Evolutionary conservation across 148 eudicot genomes (phyloP).

Genomic region (Heliosperma pusillum): DNA sequence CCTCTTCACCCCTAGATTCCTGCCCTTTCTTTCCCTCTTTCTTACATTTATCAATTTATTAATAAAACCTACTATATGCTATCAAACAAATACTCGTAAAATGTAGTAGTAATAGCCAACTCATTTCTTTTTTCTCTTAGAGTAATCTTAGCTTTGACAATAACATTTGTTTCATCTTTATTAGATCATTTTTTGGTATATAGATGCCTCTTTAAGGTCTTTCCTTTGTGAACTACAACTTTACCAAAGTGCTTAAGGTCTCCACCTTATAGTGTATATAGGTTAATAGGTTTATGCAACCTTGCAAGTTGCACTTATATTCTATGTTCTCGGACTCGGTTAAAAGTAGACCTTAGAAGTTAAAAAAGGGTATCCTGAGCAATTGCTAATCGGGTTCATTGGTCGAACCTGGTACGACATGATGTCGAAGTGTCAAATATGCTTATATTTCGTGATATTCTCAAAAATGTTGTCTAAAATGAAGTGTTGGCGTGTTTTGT

Average conservation of each 20-base stretch:
- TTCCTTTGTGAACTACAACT: constrained; percentile 11
- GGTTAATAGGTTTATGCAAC: not conserved
- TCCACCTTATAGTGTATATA: not conserved
- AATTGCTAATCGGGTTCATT: no score
- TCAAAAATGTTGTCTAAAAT: no score
- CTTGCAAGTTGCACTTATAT: not conserved
- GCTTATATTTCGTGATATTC: no score
- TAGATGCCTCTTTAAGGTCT: not conserved
- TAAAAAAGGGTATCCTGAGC: no score
- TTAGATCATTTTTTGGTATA: not conserved
- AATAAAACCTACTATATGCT: not conserved
- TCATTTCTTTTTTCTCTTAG: constrained; percentile 32
- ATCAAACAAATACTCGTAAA: constrained; percentile 30
- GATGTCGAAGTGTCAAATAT: no score
- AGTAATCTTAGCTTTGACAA: constrained; percentile 13
- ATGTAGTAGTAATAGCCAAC: constrained; percentile 38
- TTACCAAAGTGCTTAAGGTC: not conserved
- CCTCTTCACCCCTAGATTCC: constrained; percentile 40
- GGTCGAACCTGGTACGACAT: no score
- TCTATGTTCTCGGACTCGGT: no score
- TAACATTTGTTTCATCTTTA: constrained; percentile 6
- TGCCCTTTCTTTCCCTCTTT: constrained; percentile 28
- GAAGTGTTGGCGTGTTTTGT: no score
- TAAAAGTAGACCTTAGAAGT: no score
- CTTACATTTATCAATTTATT: not conserved